Conservation (phyloP, 345 rosid species). For the Mangifera indica region DNA sequence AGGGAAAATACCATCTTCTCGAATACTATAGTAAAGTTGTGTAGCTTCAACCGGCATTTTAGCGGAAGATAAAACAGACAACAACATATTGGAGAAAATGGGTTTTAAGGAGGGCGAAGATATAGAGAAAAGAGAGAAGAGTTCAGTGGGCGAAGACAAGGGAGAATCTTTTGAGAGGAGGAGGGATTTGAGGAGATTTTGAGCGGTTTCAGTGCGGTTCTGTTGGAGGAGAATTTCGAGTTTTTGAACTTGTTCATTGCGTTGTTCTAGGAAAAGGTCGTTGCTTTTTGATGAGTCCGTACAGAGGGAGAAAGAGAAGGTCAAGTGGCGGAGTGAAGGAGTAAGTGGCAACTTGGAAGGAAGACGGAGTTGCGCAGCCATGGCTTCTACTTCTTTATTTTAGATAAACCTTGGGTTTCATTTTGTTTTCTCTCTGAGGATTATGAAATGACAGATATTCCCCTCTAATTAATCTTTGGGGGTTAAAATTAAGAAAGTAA, state of each 20-base stretch:
- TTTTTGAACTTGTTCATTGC: constrained; percentile 39
- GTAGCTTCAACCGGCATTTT: constrained; percentile 47
- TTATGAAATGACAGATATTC: too few species aligned
- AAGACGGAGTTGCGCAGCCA: constrained; percentile 12
- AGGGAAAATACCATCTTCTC: constrained; percentile 47
- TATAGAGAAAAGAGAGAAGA: constrained; percentile 47
- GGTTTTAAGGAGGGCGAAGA: constrained; percentile 42
- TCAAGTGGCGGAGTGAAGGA: background rate
- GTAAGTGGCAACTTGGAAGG: background rate
- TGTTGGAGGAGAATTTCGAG: constrained; percentile 56
- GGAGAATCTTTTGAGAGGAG: constrained; percentile 32
- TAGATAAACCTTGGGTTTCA: too few species aligned
- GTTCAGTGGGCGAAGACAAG: constrained; percentile 55
- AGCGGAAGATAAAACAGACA: constrained; percentile 42
- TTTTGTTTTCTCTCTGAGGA: too few species aligned
- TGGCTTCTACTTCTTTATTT: background rate
- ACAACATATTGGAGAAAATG: constrained; percentile 42
- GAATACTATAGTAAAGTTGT: constrained; percentile 42
- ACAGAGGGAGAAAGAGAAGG: background rate
- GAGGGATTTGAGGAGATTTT: constrained; percentile 40
- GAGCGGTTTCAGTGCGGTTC: constrained; percentile 46
- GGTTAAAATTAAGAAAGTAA: too few species aligned
- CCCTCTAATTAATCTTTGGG: too few species aligned
- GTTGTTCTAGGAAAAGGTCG: constrained; percentile 20
- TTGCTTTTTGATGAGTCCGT: background rate